Percentiles rank a stretch among this genome's conserved stretches.
These are phyloP conservation scores for Bipolaris gigantea DNA, from an alignment of 2,329 filamentous ascomycete genomes.

Conservation along the genomic window DNA sequence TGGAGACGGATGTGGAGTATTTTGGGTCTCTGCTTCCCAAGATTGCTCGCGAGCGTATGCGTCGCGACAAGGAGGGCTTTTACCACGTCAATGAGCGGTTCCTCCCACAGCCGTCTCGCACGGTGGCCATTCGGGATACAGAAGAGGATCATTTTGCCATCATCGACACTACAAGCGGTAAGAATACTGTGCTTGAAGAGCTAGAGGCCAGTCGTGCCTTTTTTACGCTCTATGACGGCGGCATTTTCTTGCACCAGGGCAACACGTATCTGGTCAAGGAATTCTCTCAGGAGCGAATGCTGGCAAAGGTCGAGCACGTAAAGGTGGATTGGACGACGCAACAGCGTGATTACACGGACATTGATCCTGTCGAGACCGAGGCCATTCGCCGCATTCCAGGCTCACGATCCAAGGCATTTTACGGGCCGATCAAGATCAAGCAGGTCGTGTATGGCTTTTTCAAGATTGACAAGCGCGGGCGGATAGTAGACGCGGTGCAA, in stretches of 20 bases:
- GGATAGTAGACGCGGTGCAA: conserved; percentile 87
- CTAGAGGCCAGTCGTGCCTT: conserved; percentile 94
- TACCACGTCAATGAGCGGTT: conserved; percentile 91
- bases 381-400: conserved; percentile 72
- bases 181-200: conserved; percentile 87
- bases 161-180: conserved; percentile 79
- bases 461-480: conserved; percentile 84
- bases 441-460: conserved; percentile 95
- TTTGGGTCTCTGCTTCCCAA: conserved; percentile 74
- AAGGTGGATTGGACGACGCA: conserved; percentile 94
- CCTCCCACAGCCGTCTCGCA: conserved; percentile 78
- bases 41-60: conserved; percentile 73
- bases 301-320: conserved; percentile 86
- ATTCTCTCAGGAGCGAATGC: conserved; percentile 75
- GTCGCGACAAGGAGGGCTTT: conserved; percentile 75
- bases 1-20: conserved; percentile 72
- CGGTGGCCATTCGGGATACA: conserved; percentile 85
- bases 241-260: conserved; percentile 97
- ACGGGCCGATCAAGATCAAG: conserved; percentile 81
- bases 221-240: conserved; percentile 95
- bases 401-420: conserved; percentile 73
- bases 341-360: conserved; percentile 90
- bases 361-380: conserved; percentile 91
- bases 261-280: conserved; percentile 89
- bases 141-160: conserved; percentile 93